These are phyloP conservation scores for Polysphondylium violaceum DNA, from an alignment of 78 protist species.

Conservation along the genomic window DNA sequence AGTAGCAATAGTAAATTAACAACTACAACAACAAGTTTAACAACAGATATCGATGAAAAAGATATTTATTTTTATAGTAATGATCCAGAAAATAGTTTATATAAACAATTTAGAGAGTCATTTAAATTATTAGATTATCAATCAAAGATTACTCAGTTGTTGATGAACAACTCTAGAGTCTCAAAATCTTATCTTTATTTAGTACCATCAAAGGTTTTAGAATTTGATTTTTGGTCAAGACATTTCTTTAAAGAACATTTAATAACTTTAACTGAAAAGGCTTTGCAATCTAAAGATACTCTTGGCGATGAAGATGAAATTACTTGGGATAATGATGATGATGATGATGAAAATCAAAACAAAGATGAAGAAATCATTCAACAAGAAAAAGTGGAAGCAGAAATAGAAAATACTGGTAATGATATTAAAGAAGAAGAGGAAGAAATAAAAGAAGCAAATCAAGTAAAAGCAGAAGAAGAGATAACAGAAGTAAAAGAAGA, in stretches of 20 bases:
- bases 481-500: too few species aligned
- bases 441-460: too few species aligned
- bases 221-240: conserved; percentile 21
- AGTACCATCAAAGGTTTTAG: conserved; percentile 21
- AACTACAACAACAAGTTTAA: neutral
- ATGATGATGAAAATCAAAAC: neutral
- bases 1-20: neutral
- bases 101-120: neutral
- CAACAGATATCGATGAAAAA: neutral
- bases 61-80: neutral
- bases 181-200: conserved; percentile 11
- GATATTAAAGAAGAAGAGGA: too few species aligned
- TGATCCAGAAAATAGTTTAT: conserved; percentile 7
- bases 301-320: conserved; percentile 27
- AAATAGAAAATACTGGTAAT: neutral
- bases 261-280: neutral
- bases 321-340: conserved; percentile 21
- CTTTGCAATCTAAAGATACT: neutral
- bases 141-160: neutral
- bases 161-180: neutral
- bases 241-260: neutral
- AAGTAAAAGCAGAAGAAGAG: too few species aligned
- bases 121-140: conserved; percentile 2
- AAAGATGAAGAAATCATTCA: neutral
- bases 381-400: conserved; percentile 1